phyloP scores from a whole-genome alignment of 441 rosid species.

The Adansonia grandidieri region DNA sequence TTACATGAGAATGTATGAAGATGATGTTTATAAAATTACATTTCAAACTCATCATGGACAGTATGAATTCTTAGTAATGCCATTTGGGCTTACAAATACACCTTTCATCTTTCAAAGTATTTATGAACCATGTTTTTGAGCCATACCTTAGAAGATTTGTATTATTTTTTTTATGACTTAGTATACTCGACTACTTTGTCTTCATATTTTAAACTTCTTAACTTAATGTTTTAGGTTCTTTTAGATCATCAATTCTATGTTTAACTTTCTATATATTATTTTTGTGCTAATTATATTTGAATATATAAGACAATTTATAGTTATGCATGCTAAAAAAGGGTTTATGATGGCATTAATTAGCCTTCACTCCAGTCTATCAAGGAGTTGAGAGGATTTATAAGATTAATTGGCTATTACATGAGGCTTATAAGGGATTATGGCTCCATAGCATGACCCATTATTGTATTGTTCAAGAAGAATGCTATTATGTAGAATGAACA shows the following conservation, averaged over 20 bases:
- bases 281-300: not conserved
- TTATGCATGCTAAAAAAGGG: not conserved
- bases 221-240: not conserved
- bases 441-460: not conserved
- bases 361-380: not conserved
- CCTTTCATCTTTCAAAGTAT: not conserved
- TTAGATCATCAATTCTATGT: no score
- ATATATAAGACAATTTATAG: not conserved
- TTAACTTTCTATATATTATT: not conserved
- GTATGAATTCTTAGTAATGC: not conserved
- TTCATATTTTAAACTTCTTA: not conserved
- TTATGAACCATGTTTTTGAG: not conserved
- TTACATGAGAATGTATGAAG: not conserved
- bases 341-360: not conserved
- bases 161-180: not conserved
- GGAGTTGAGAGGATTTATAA: not conserved
- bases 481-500: not conserved
- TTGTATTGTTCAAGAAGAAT: not conserved
- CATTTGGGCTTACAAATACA: not conserved
- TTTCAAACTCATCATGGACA: not conserved
- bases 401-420: not conserved
- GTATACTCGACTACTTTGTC: not conserved
- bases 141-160: not conserved
- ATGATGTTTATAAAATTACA: not conserved
- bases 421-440: not conserved